phyloP scores from a whole-genome alignment of 2,329 filamentous ascomycete species.

The Xylariales sp. region DNA sequence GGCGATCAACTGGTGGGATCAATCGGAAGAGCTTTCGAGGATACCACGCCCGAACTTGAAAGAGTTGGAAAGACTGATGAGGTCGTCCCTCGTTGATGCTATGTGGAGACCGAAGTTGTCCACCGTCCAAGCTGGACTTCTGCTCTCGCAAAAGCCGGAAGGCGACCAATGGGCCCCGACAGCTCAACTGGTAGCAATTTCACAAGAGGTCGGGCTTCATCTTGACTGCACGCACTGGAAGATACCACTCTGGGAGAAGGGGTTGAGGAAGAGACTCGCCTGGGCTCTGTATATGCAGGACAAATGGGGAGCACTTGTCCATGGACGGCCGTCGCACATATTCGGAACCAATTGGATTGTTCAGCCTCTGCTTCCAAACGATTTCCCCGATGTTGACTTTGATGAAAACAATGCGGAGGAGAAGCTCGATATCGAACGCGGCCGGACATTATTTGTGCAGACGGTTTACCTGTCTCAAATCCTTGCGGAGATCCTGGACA shows the following conservation, averaged over 20 bases:
- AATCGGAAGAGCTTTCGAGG: constrained; percentile 61
- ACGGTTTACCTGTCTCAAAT: constrained; percentile 73
- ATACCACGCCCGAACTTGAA: constrained; percentile 66
- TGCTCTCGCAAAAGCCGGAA: constrained; percentile 70
- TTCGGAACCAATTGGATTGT: constrained; percentile 62
- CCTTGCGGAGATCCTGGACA: constrained; percentile 74
- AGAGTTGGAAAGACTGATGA: constrained; percentile 68
- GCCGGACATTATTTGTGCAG: constrained; percentile 66
- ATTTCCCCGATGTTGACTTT: constrained; percentile 63
- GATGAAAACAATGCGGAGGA: constrained; percentile 59
- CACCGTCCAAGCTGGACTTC: constrained; percentile 70
- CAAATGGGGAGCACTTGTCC: constrained; percentile 73
- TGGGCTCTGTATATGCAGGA: constrained; percentile 96
- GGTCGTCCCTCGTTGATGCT: constrained; percentile 67
- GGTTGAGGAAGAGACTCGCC: constrained; percentile 76
- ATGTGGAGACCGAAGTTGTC: constrained; percentile 79
- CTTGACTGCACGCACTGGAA: constrained; percentile 84
- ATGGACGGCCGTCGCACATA: constrained; percentile 67
- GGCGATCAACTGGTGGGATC: constrained; percentile 83
- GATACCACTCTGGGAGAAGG: constrained; percentile 82
- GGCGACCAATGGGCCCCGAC: constrained; percentile 81
- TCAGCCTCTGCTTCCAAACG: constrained; percentile 45
- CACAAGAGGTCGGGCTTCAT: constrained; percentile 83
- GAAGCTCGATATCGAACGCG: constrained; percentile 60
- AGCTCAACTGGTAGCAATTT: constrained; percentile 79